Conservation (phyloP, 225 moss, liverwort and hornwort genomes). For the Pseudisothecium myosuroides region DNA sequence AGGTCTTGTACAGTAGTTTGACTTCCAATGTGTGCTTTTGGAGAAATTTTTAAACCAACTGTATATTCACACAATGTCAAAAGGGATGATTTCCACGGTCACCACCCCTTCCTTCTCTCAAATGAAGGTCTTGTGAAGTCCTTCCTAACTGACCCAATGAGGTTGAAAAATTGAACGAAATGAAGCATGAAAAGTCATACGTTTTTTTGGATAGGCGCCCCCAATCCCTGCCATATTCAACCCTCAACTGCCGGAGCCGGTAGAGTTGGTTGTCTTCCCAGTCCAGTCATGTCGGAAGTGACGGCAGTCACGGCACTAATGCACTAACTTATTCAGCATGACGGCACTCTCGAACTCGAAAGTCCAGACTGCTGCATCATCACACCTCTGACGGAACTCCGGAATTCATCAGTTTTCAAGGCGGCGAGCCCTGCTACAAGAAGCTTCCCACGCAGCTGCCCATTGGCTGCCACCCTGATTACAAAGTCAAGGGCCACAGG, state of each 20-base stretch:
- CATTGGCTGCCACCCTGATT: background rate
- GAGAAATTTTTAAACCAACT: too few species aligned
- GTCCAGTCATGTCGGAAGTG: background rate
- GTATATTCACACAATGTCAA: too few species aligned
- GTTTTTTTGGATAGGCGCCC: too few species aligned
- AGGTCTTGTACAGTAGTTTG: too few species aligned
- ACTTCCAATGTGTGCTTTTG: too few species aligned
- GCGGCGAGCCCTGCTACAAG: background rate
- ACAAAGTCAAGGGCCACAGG: background rate
- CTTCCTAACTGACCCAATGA: too few species aligned
- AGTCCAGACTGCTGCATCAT: background rate
- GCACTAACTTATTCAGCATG: background rate
- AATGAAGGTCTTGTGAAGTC: too few species aligned
- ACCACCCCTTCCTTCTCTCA: too few species aligned
- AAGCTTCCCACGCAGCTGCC: background rate
- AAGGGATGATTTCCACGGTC: too few species aligned
- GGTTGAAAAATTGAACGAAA: too few species aligned
- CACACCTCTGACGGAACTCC: background rate
- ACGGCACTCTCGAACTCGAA: background rate
- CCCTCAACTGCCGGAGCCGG: background rate
- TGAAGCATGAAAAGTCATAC: background rate
- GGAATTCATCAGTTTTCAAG: background rate
- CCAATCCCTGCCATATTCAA: background rate
- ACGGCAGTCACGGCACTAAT: background rate
- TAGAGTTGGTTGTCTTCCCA: background rate